Base-by-base conservation (phyloP, 352 stramenopile genomes). In the Phytophthora melonis region DNA sequence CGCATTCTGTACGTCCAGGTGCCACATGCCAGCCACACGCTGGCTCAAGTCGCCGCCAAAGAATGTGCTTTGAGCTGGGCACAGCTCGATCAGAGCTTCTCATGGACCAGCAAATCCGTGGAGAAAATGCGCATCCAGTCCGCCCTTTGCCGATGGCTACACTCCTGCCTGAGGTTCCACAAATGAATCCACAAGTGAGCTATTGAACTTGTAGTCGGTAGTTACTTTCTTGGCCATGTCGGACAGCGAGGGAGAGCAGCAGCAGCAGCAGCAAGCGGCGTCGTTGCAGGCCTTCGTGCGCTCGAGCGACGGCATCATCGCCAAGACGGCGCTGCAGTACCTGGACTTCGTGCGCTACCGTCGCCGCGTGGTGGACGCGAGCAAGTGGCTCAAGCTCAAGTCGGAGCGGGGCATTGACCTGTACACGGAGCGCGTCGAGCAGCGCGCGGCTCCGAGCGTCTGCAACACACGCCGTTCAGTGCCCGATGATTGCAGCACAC, bases 301-400 rank as follows among this genome's bases (percentile, higher is more conserved):
- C 58, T 75, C 81, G 8, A 88, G 81, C 70, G 83, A 92, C 74
- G 69, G 55, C 18, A 88, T 92, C 70, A 74, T 92, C 41, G 62
- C 77, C 49, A 84, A 83, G 67, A 89, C 85, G 2, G 79, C 86
- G 63, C 62, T 79, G 27, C 80, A 82, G 19, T 90, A 89, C 68
- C 63, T 78, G 21, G 72, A 83, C 49, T 90, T 89, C 41, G 71
- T 79, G 63, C 73, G 75, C n/a, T 70, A 78, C 39, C 74, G 74
- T 23, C 71, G 70, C 18, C 76, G 76, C 50, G 71, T 72, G n/a
- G 74, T 88, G 47, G 79, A 88, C 61, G 34, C 65, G 6, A 52
- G 57, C 41, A 76, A 80, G 57, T 88, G 81, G 77, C 59, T 66
- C 18, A 82, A 81, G 43, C 68, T 92, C 69, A 78, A 70, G 56